Evolutionary conservation across 257 asterid species (phyloP).

Genomic region (Plantago major): DNA sequence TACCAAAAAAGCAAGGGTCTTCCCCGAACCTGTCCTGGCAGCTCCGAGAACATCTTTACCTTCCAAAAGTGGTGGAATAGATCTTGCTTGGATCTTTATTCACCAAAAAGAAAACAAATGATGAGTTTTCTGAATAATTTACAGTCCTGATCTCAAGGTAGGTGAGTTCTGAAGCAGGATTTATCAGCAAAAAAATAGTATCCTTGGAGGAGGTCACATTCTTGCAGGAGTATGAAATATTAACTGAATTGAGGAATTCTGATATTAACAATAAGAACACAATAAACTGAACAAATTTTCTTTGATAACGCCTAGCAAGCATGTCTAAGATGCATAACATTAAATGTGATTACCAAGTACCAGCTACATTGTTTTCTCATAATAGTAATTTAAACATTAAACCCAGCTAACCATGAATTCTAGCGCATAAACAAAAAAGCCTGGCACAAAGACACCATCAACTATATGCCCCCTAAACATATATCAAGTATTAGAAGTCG

Average conservation of each 20-base stretch:
- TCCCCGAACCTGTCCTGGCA: conserved; percentile 98
- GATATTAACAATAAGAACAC: background rate
- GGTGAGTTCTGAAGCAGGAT: no score
- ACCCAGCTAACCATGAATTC: background rate
- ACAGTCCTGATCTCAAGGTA: no score
- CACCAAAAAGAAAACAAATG: conserved; percentile 10
- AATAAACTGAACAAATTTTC: background rate
- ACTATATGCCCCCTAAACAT: no score
- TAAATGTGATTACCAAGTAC: background rate
- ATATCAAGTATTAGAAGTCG: no score
- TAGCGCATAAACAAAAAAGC: no score
- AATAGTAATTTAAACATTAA: background rate
- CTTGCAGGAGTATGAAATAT: background rate
- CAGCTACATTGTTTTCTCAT: background rate
- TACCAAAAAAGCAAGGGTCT: conserved; percentile 85
- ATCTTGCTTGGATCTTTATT: conserved; percentile 84
- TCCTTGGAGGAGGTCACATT: background rate
- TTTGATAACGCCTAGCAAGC: background rate
- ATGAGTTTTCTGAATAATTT: background rate
- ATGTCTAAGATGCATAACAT: background rate
- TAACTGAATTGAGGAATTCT: background rate
- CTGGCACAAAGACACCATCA: no score
- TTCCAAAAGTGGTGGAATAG: conserved; percentile 79
- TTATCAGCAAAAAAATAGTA: conserved; percentile 4
- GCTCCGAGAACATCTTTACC: conserved; percentile 96